These are phyloP conservation scores for Drechslerella dactyloides DNA, from an alignment of 2,329 filamentous ascomycete genomes.

Conservation along the genomic window DNA sequence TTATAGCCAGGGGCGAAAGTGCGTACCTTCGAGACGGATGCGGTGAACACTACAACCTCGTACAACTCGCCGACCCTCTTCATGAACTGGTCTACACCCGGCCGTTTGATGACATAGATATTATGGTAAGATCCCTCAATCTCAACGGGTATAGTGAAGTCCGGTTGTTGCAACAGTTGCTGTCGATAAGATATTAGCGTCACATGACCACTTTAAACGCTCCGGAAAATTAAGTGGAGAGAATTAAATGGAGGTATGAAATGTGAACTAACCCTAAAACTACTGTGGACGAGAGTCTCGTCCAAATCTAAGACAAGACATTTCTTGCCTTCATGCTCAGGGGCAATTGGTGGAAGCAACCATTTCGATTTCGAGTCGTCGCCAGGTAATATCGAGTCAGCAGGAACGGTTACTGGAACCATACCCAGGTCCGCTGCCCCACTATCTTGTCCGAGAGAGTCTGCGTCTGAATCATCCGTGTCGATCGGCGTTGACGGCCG, in stretches of 20 bases:
- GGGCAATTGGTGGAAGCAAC: constrained; percentile 80
- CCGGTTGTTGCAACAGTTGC: constrained; percentile 94
- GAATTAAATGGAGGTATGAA: not conserved
- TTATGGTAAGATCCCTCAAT: constrained; percentile 99
- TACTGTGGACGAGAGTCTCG: constrained; percentile 96
- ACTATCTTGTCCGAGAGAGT: constrained; percentile 25
- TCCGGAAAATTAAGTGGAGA: not conserved
- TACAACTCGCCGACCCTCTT: constrained; percentile 97
- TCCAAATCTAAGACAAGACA: constrained; percentile 94
- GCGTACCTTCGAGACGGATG: constrained; percentile 97
- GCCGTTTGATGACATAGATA: constrained; percentile 98
- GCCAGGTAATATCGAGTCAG: constrained; percentile 24
- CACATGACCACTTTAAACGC: constrained; percentile 10
- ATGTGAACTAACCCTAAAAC: constrained; percentile 78
- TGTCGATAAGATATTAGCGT: constrained; percentile 16
- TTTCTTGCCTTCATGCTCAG: constrained; percentile 83
- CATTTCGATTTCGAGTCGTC: constrained; percentile 60
- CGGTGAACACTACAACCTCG: constrained; percentile 97
- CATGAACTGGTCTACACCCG: constrained; percentile 99
- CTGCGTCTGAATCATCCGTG: constrained; percentile 41
- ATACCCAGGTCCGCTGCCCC: constrained; percentile 40
- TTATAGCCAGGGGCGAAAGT: constrained; percentile 52
- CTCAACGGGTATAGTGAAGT: constrained; percentile 98
- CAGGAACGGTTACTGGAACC: constrained; percentile 36
- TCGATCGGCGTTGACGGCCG: constrained; percentile 44